These are phyloP conservation scores for Flaveria linearis DNA, from an alignment of 129 eudicot species.

Conservation along the genomic window DNA sequence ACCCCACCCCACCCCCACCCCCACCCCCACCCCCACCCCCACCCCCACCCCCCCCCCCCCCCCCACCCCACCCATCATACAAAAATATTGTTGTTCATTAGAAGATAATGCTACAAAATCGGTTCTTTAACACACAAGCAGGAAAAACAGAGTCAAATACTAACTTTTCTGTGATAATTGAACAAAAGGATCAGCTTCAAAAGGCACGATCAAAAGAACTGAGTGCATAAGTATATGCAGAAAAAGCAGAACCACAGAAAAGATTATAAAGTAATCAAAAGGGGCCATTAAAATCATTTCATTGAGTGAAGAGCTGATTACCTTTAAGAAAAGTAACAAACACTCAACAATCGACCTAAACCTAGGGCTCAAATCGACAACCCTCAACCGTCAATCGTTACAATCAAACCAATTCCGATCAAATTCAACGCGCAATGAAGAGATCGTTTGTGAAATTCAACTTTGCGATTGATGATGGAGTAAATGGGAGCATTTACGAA, in stretches of 20 bases:
- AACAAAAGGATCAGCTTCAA: constrained; percentile 31
- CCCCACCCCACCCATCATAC: too few species aligned
- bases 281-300: constrained; percentile 3
- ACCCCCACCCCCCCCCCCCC: too few species aligned
- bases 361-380: neutral
- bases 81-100: neutral
- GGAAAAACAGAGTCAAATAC: neutral
- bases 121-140: neutral
- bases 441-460: neutral
- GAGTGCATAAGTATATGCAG: neutral
- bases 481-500: neutral
- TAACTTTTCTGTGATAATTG: constrained; percentile 18
- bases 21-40: too few species aligned
- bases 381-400: neutral
- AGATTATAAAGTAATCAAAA: constrained; percentile 29
- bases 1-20: too few species aligned
- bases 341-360: neutral
- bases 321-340: constrained; percentile 3
- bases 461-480: constrained; percentile 14
- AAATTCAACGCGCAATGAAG: neutral
- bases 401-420: neutral
- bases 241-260: constrained; percentile 12
- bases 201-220: constrained; percentile 28
- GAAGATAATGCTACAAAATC: neutral
- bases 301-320: constrained; percentile 26